Conservation (phyloP, 2,329 filamentous ascomycete genomes). For the Blumeria hordei region DNA sequence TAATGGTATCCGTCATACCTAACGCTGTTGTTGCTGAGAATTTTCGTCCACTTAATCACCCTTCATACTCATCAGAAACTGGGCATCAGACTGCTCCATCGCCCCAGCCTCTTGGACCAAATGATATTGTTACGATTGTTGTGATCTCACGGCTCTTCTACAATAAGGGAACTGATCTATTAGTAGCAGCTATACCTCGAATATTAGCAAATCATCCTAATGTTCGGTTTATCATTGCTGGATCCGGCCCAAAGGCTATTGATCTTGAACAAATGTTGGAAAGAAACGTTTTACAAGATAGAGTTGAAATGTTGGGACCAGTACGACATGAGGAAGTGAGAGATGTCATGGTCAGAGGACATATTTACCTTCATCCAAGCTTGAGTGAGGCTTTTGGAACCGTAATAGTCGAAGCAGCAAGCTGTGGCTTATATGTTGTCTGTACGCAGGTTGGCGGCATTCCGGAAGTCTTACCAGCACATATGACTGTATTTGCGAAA, state of each 20-base stretch:
- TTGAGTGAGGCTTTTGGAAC: constrained; percentile 94
- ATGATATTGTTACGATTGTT: constrained; percentile 83
- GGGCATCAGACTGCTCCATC: constrained; percentile 19
- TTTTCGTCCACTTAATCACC: constrained; percentile 48
- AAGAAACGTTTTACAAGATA: constrained; percentile 77
- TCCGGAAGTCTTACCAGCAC: constrained; percentile 77
- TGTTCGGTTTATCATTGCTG: constrained; percentile 89
- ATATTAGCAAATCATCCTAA: constrained; percentile 78
- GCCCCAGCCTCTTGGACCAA: constrained; percentile 46
- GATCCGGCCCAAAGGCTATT: constrained; percentile 87
- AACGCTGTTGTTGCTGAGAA: constrained; percentile 95
- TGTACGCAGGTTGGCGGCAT: constrained; percentile 93
- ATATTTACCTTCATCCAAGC: constrained; percentile 89
- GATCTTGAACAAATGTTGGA: constrained; percentile 97
- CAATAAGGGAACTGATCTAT: constrained; percentile 90
- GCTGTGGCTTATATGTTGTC: constrained; percentile 86
- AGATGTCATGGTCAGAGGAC: constrained; percentile 89
- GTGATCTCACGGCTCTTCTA: constrained; percentile 96
- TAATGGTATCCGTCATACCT: constrained; percentile 95
- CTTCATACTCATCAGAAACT: constrained; percentile 19
- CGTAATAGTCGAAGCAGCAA: constrained; percentile 90
- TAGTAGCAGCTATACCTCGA: constrained; percentile 87
- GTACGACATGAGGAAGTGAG: constrained; percentile 90
- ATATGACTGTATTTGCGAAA: constrained; percentile 95
- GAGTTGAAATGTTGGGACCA: constrained; percentile 75